These are phyloP conservation scores for Penicillium sp. DNA, from an alignment of 2,329 filamentous ascomycete genomes.

Conservation along the genomic window DNA sequence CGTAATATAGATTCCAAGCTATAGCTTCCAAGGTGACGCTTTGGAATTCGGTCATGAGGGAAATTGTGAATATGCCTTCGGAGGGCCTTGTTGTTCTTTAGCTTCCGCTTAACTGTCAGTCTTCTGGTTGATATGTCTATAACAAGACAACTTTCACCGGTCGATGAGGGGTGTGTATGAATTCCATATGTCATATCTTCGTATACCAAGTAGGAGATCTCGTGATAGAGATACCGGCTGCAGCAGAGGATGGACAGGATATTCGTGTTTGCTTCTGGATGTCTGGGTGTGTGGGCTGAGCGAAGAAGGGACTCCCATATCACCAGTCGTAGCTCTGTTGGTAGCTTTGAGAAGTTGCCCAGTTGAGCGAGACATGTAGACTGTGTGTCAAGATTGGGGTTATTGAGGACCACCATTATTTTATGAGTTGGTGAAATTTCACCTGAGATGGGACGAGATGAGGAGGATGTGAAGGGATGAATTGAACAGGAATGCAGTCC, in stretches of 20 bases:
- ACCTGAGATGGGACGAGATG: background rate
- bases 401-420: background rate
- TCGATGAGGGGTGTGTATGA: background rate
- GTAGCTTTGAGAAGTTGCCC: background rate
- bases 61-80: background rate
- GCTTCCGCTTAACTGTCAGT: background rate
- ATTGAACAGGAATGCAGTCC: background rate
- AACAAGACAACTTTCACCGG: background rate
- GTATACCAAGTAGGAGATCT: background rate
- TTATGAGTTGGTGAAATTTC: background rate
- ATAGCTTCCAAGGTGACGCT: background rate
- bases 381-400: background rate
- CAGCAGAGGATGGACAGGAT: background rate
- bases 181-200: background rate
- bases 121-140: background rate
- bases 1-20: background rate
- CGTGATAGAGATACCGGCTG: background rate
- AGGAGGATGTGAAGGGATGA: too few relatives aligned
- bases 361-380: background rate
- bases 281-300: background rate
- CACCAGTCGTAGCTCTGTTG: background rate
- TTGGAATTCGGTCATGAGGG: background rate
- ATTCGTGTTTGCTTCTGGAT: background rate
- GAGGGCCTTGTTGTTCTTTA: background rate
- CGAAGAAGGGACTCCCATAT: background rate